These are phyloP conservation scores for Punica granatum DNA, from an alignment of 345 rosid genomes.

Conservation along the genomic window DNA sequence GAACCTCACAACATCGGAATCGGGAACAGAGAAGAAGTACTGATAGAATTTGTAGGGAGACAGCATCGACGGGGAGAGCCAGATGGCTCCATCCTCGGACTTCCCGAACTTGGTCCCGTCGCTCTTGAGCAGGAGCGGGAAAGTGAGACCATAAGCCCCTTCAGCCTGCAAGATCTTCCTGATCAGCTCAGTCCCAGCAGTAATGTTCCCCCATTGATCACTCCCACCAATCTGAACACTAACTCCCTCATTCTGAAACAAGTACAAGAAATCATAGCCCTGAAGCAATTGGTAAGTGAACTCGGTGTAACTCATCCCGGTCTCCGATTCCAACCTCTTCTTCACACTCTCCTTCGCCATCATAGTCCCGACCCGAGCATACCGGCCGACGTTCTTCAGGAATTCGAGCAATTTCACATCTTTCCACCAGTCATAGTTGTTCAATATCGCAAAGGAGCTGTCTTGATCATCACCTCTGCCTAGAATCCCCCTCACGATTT, in stretches of 20 bases:
- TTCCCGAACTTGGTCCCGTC: constrained; percentile 96
- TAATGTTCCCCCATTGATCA: constrained; percentile 97
- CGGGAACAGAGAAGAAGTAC: constrained; percentile 90
- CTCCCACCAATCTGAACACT: constrained; percentile 96
- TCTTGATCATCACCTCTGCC: constrained; percentile 16
- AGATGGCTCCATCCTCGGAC: constrained; percentile 96
- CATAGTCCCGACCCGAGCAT: constrained; percentile 84
- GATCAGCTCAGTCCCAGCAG: constrained; percentile 86
- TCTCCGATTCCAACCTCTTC: constrained; percentile 87
- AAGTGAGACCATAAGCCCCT: constrained; percentile 80
- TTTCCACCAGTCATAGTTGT: constrained; percentile 98
- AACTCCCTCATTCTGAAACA: constrained; percentile 64
- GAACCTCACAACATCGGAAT: constrained; percentile 69
- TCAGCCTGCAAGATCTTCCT: constrained; percentile 70
- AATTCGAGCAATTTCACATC: constrained; percentile 71
- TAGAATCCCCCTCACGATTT: constrained; percentile 38
- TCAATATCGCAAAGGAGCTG: constrained; percentile 36
- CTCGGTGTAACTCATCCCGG: constrained; percentile 93
- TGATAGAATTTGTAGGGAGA: constrained; percentile 93
- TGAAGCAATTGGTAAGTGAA: constrained; percentile 88
- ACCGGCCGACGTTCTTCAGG: constrained; percentile 68
- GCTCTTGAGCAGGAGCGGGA: constrained; percentile 77
- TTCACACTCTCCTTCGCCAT: constrained; percentile 86
- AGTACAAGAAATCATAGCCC: constrained; percentile 70
- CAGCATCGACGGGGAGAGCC: constrained; percentile 67